These are phyloP conservation scores for Salix koriyanagi DNA, from an alignment of 345 rosid genomes.

Conservation along the genomic window DNA sequence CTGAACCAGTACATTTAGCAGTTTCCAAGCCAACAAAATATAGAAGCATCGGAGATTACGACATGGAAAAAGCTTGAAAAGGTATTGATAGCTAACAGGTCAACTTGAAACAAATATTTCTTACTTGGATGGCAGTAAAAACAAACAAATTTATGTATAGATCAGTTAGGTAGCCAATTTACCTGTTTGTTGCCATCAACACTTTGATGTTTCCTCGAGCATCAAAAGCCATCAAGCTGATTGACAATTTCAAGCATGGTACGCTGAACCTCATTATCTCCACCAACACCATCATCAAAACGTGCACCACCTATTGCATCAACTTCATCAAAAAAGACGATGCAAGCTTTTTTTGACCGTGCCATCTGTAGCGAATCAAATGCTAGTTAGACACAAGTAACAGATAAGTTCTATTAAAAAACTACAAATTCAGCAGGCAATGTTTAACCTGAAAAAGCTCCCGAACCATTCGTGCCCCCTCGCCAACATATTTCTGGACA, in stretches of 20 bases:
- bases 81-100: neutral
- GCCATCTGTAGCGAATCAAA: conserved; percentile 54
- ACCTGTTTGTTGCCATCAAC: conserved; percentile 99
- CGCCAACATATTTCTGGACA: conserved; percentile 97
- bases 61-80: neutral
- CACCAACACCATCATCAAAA: conserved; percentile 80
- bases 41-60: neutral
- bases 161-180: neutral
- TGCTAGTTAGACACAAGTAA: neutral
- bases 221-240: conserved; percentile 85
- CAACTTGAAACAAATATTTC: no score
- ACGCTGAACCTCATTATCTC: conserved; percentile 74
- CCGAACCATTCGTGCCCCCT: conserved; percentile 98
- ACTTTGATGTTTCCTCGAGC: conserved; percentile 98
- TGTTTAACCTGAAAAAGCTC: conserved; percentile 82
- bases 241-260: conserved; percentile 90
- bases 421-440: neutral
- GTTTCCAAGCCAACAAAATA: no score
- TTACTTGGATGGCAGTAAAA: neutral
- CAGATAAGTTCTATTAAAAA: neutral
- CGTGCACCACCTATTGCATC: conserved; percentile 89
- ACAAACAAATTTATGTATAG: neutral
- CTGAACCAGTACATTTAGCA: neutral
- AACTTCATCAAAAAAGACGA: conserved; percentile 79
- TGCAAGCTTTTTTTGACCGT: conserved; percentile 80